phyloP scores from a whole-genome alignment of 495 filamentous ascomycete species.

The Filosporella fistucella region DNA sequence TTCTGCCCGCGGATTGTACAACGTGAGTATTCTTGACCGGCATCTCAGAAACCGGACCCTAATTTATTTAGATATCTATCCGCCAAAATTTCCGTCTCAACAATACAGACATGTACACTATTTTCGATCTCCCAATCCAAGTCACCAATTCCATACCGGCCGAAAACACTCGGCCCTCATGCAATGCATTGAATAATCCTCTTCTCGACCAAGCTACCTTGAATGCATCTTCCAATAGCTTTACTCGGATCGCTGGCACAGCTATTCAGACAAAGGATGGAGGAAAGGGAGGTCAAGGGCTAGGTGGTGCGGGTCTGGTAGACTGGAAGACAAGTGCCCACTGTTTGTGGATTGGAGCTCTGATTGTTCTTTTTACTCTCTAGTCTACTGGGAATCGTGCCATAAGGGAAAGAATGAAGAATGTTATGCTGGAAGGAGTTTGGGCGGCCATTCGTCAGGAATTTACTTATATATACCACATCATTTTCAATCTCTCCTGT shows the following conservation, averaged over 20 bases:
- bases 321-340: slow-evolving; percentile 13
- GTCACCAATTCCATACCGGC: slow-evolving; percentile 58
- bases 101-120: slow-evolving; percentile 57
- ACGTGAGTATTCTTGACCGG: slow-evolving; percentile 29
- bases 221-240: slow-evolving; percentile 19
- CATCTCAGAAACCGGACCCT: not conserved
- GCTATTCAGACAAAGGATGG: slow-evolving; percentile 13
- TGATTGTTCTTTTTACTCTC: slow-evolving; percentile 9
- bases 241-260: slow-evolving; percentile 21
- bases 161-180: slow-evolving; percentile 33
- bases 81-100: slow-evolving; percentile 64
- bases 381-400: too few species aligned
- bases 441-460: too few species aligned
- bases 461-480: too few species aligned
- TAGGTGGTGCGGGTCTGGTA: slow-evolving; percentile 17
- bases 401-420: too few species aligned
- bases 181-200: slow-evolving; percentile 39
- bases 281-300: slow-evolving; percentile 1
- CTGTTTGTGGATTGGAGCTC: slow-evolving; percentile 15
- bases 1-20: slow-evolving; percentile 42
- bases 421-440: too few species aligned
- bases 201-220: slow-evolving; percentile 9
- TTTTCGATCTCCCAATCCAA: slow-evolving; percentile 62
- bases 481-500: too few species aligned
- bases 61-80: slow-evolving; percentile 50